Evolutionary conservation across 148 eudicot species (phyloP).

Genomic region (Pouteria glomerata): DNA sequence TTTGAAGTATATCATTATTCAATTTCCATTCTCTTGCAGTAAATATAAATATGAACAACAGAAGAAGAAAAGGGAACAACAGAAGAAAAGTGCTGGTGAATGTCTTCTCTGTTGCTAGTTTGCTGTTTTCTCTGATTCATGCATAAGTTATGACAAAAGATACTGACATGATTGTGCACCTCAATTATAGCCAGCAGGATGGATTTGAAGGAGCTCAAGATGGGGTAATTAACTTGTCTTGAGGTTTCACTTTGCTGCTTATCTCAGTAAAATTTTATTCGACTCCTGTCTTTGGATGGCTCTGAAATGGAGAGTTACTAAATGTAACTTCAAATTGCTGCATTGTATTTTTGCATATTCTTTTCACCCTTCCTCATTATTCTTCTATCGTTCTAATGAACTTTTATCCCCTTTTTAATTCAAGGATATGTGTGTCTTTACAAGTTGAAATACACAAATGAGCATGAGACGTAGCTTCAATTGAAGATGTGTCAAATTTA

Average conservation of each 20-base stretch:
- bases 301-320: no score
- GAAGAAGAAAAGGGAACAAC: constrained; percentile 83
- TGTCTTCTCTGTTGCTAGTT: constrained; percentile 20
- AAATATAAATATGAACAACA: constrained; percentile 81
- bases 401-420: not conserved
- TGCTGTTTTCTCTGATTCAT: no score
- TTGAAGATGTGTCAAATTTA: no score
- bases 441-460: not conserved
- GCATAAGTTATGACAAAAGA: constrained; percentile 11
- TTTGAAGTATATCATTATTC: no score
- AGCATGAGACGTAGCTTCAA: not conserved
- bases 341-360: no score
- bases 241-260: no score
- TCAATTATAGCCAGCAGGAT: constrained; percentile 61
- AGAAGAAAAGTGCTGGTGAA: constrained; percentile 82
- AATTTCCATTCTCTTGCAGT: constrained; percentile 36
- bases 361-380: no score
- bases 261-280: no score
- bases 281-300: no score
- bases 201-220: constrained; percentile 90
- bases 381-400: not conserved
- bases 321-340: no score
- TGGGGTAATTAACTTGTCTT: constrained; percentile 92
- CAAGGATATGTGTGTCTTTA: not conserved
- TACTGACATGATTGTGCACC: constrained; percentile 24